Base-by-base conservation (phyloP, 1,139 yeast species). In the Meyerozyma guilliermondii region DNA sequence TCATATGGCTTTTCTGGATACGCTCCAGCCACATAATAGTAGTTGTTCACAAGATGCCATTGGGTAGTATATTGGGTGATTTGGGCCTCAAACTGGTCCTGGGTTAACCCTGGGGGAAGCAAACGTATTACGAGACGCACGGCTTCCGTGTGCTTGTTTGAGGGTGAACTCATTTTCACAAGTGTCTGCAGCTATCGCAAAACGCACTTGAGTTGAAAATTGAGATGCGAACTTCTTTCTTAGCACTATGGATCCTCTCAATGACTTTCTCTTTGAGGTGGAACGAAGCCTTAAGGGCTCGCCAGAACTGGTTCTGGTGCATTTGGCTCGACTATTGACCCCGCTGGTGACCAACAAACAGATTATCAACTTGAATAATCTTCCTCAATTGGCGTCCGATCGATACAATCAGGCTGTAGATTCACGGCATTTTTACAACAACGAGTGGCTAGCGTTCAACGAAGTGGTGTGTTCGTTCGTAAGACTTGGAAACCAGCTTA, bases 401-500 rank as follows among this genome's bases (percentile, higher is more conserved):
- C 23, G 14, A 13, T 33, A 23, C 36, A 24, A 36, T 10, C 31
- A 28, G 34, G 35, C 33, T 22, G 35, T 49, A 6, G 52, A 48
- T 6, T 41, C 45, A 3, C 47, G 51, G 34, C 63, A 71, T 16
- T 53, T 73, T 62, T 54, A 56, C 49, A 60, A 58, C 40, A 66
- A 60, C 34, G 74, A 70, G 17, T 73, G 76, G 76, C 50, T 62
- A 9, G 80, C 83, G 0, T 79, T 85, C 51, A 76, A 71, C 38
- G 73, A 69, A 33, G 59, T 82, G 22, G 62, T 80, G 1, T 59
- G 62, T 2, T 64, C 77, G 23, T 86, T 82, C 55, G 56, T 86
- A 17, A 55, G 61, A 29, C 67, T 80, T 41, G 66, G 80, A 35
- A 63, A 75, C 38, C 81, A 80, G 47, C 59, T 83, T 39, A 76